Conservation (phyloP, 73 alveolate genomes). For the Paramecium octaurelia region DNA sequence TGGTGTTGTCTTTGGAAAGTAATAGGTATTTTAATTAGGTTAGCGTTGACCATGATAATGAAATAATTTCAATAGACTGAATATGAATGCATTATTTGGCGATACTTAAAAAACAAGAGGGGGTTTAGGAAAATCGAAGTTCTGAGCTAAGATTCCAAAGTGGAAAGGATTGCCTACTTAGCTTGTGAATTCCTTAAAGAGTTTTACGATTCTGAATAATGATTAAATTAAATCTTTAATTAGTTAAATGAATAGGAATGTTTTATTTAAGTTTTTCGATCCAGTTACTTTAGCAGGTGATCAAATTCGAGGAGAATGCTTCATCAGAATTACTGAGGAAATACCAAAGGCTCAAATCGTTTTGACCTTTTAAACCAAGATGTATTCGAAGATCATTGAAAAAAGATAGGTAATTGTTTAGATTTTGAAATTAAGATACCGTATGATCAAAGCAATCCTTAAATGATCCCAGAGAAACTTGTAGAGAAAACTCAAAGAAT, state of each 20-base stretch:
- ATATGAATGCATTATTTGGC: background rate
- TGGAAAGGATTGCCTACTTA: background rate
- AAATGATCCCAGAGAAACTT: slow-evolving; percentile 33
- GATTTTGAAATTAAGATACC: background rate
- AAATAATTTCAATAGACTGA: background rate
- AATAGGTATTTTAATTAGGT: background rate
- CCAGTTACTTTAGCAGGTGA: slow-evolving; percentile 36
- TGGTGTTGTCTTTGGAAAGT: background rate
- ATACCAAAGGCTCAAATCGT: background rate
- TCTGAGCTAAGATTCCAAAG: background rate
- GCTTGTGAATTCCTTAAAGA: background rate
- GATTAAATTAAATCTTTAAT: background rate
- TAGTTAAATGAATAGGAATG: background rate
- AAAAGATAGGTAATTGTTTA: background rate
- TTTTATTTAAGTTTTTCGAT: background rate
- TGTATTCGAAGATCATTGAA: background rate
- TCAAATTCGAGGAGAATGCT: background rate
- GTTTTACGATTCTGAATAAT: background rate
- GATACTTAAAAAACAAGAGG: background rate
- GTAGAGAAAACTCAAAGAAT: background rate
- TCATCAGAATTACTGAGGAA: background rate
- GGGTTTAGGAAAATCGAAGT: background rate
- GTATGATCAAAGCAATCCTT: background rate
- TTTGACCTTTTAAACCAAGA: background rate
- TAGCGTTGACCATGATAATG: background rate